phyloP scores from a whole-genome alignment of 1,284 basidiomycete species.

The Malassezia yamatoensis region DNA sequence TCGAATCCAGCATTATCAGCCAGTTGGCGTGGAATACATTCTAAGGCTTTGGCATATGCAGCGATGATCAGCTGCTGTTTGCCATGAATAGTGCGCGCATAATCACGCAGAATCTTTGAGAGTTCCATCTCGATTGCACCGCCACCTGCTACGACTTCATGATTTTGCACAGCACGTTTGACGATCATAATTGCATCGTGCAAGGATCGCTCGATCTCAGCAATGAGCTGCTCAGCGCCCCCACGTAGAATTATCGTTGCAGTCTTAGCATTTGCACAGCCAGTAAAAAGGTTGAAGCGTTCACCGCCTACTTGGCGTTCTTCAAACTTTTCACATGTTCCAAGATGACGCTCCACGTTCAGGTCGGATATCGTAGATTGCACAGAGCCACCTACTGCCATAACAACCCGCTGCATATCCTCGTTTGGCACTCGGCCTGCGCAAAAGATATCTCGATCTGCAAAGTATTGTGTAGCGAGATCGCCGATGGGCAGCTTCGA shows the following conservation, averaged over 20 bases:
- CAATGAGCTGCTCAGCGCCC: constrained; percentile 97
- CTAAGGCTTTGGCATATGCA: constrained; percentile 93
- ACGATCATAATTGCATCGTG: constrained; percentile 99
- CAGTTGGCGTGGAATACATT: constrained; percentile 94
- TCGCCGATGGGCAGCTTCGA: constrained; percentile 98
- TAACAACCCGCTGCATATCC: constrained; percentile 85
- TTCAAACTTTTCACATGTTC: constrained; percentile 80
- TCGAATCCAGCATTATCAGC: constrained; percentile 97
- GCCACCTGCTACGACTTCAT: constrained; percentile 90
- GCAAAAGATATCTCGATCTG: constrained; percentile 97
- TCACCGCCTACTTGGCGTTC: constrained; percentile 95
- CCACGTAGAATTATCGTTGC: constrained; percentile 92
- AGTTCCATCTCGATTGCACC: constrained; percentile 99
- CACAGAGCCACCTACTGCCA: constrained; percentile 87
- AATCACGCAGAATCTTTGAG: constrained; percentile 78
- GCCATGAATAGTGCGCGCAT: constrained; percentile 84
- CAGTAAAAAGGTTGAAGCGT: constrained; percentile 90
- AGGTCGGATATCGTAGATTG: constrained; percentile 96
- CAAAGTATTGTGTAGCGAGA: constrained; percentile 97
- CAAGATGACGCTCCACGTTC: constrained; percentile 67
- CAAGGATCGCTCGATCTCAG: constrained; percentile 90
- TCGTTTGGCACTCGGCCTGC: constrained; percentile 85
- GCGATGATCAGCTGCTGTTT: constrained; percentile 89
- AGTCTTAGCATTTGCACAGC: constrained; percentile 89
- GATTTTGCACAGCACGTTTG: constrained; percentile 88